phyloP scores from a whole-genome alignment of 202 grass and related monocot genomes.

The Zoysia matrella region DNA sequence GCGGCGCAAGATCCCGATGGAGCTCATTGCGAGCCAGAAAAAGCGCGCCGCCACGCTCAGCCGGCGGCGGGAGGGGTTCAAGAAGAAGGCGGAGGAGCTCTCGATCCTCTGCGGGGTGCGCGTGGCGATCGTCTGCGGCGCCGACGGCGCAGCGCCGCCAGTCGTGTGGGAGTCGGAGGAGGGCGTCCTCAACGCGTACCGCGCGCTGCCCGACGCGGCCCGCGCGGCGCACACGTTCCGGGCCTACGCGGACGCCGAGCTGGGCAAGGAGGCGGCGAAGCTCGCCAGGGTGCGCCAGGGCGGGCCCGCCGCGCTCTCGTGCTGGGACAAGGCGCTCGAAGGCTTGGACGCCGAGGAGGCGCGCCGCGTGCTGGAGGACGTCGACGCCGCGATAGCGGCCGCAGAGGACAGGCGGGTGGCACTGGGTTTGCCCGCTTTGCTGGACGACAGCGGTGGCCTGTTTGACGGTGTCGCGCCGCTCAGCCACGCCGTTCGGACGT shows the following conservation, averaged over 20 bases:
- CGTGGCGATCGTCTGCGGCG: conserved; percentile 43
- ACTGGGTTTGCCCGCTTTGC: conserved; percentile 2
- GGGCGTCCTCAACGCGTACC: conserved; percentile 46
- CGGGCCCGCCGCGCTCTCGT: conserved; percentile 12
- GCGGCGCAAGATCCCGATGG: conserved; percentile 8
- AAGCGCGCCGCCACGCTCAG: neutral
- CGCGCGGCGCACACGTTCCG: conserved; percentile 40
- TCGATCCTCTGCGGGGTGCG: conserved; percentile 35
- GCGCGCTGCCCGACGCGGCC: neutral
- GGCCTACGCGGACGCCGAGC: conserved; percentile 11
- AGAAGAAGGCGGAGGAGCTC: conserved; percentile 45
- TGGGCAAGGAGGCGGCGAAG: conserved; percentile 43
- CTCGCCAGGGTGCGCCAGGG: conserved; percentile 20
- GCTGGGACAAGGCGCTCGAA: conserved; percentile 38
- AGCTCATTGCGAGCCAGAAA: neutral
- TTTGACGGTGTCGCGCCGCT: neutral
- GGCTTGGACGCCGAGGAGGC: neutral
- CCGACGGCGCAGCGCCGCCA: neutral
- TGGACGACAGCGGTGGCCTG: neutral
- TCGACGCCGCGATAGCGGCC: conserved; percentile 34
- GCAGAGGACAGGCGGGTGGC: neutral
- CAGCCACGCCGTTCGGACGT: neutral
- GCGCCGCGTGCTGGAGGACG: neutral
- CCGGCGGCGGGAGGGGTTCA: conserved; percentile 24
- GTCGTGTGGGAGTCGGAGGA: conserved; percentile 39